Evolutionary conservation across 2,329 filamentous ascomycete species (phyloP), one percentile per base, ranked within the genome.

Genomic region (Stenocarpella maydis): DNA sequence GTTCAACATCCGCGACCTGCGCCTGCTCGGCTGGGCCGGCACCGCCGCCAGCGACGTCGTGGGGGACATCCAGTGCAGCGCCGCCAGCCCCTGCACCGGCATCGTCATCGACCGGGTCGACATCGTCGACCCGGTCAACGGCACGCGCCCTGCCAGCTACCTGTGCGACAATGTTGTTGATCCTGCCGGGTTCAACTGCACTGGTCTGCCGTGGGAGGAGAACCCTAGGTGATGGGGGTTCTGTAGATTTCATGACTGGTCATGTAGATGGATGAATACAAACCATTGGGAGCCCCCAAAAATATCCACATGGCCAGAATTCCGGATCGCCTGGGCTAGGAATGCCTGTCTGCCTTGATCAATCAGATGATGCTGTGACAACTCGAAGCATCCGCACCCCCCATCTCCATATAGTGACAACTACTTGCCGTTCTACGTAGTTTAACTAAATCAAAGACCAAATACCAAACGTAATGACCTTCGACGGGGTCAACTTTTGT

Each of bases 1-100:
- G 66, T 74, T 75, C 52, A 70, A 73, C 53, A 61, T 74, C 49
- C 64, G 69, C 58, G 65, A 74, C 67, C 28, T 75, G 14, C 63
- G 49, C 17, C 24, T 73, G 37, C 43, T 67, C 39, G 66, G 70
- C 69, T 72, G 69, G 54, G 41, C 65, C 6, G 73, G 74, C 37
- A 72, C 69, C 28, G 64, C 67, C 37, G 67, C 53, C 53, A 69
- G 66, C 21, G 69, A 71, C 12, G 69, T 71, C 19, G 61, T 71
- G 14, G 45, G 47, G 3, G 69, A 71, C 47, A 31, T 71, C n/a
- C 69, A 71, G 67, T 71, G 69, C 53, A 71, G 69, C 26, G 69
- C n/a, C n/a, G 69, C 69, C 19, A 69, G 66, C 61, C 69, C 69
- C 15, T 71, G 69, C 54, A 71, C 69, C 49, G 66, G 67, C 3